Evolutionary conservation across 208 protist species (phyloP), one percentile per base, ranked within the genome.

Genomic region (Porcisia deanei): DNA sequence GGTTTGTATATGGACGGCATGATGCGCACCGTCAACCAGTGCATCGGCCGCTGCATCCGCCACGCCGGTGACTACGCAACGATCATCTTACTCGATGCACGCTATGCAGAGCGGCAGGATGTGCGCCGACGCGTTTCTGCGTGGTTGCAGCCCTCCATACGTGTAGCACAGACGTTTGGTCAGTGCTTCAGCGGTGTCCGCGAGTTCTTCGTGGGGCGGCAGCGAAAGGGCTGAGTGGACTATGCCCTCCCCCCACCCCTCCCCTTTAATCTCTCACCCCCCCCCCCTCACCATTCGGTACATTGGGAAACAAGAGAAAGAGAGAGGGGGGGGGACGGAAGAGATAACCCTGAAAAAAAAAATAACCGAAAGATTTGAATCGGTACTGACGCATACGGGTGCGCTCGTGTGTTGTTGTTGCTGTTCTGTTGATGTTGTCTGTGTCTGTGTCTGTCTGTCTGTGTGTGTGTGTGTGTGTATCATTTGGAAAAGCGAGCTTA

Each of bases 1-100:
- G 71, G 71, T 7, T 84, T 98, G 64, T 98, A 98, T 72, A 95
- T 93, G 73, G 93, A 97, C 67, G 75, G 98, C 66, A 99, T 97
- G 88, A 99, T 99, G 97, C 98, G 96, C 45, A 87, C 90, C 12
- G 98, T 99, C 12, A 99, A 99, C 77, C 98, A 99, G 85, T 97
- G 91, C 70, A 98, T 99, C 58, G 97, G 98, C 10, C 93, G 98
- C 39, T 96, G 94, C 45, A 99, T 99, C 69, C 92, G 98, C 22
- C 98, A 99, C 79, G 60, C 75, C 0, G 65, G 79, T 22, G 98
- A 99, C 84, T 99, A 99, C 81, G 96, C 98, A 22, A 85, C 84
- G 12, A 94, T 99, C n/a, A 54, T 99, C 20, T 81, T 99, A 14
- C 65, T 99, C 20, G 98, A 99, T 80, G 80, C 85, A 43, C 88